A percentile compares a stretch with the other conserved stretches of the same genome.
phyloP scores from a whole-genome alignment of 1,284 basidiomycete genomes.

The Ceratobasidium sp. region DNA sequence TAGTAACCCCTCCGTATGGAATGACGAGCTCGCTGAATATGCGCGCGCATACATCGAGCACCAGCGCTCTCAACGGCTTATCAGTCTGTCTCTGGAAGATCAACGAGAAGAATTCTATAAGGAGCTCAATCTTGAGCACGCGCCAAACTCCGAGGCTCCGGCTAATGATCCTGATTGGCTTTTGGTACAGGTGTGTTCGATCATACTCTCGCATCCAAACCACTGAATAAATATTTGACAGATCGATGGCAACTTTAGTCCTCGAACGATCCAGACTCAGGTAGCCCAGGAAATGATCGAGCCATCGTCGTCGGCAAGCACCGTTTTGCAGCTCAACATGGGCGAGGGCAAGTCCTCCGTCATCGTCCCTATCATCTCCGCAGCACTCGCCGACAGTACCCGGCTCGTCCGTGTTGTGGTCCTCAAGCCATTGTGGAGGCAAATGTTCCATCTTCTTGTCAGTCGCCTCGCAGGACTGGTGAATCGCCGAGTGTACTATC shows the following conservation, averaged over 20 bases:
- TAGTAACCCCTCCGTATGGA: neutral
- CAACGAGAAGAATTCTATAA: slow-evolving; percentile 32
- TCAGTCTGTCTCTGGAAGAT: neutral
- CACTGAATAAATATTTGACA: slow-evolving; percentile 49
- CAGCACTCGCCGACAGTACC: slow-evolving; percentile 61
- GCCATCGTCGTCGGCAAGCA: slow-evolving; percentile 59
- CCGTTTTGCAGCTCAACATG: slow-evolving; percentile 69
- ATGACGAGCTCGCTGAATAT: slow-evolving; percentile 2
- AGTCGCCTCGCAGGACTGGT: slow-evolving; percentile 63
- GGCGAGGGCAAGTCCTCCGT: slow-evolving; percentile 71
- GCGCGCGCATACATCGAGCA: slow-evolving; percentile 30
- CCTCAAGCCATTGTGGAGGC: slow-evolving; percentile 62
- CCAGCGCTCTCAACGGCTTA: slow-evolving; percentile 30
- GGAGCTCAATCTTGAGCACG: slow-evolving; percentile 4
- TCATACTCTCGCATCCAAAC: neutral
- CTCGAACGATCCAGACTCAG: slow-evolving; percentile 61
- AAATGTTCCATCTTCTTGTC: slow-evolving; percentile 67
- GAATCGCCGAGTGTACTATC: slow-evolving; percentile 65
- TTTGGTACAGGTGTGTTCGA: slow-evolving; percentile 32
- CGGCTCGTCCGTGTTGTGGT: slow-evolving; percentile 66
- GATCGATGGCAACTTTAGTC: slow-evolving; percentile 64
- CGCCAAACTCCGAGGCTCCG: neutral
- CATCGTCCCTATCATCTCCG: slow-evolving; percentile 64
- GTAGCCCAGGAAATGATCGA: slow-evolving; percentile 66
- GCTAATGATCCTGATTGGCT: slow-evolving; percentile 13